phyloP scores from a whole-genome alignment of 192 early-diverging fungal species.

The Martensiomyces pterosporus region DNA sequence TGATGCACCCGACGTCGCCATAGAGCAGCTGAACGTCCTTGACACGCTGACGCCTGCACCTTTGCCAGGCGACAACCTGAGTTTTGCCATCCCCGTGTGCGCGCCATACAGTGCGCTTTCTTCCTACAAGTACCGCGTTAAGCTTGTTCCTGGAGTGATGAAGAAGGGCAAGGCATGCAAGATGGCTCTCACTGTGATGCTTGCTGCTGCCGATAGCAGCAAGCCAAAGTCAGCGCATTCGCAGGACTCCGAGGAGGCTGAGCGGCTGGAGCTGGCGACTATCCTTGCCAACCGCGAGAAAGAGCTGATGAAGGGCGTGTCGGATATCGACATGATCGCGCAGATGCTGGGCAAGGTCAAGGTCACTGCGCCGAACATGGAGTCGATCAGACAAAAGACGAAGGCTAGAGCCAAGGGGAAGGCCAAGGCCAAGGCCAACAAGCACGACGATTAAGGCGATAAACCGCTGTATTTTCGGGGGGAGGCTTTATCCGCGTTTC shows the following conservation, averaged over 20 bases:
- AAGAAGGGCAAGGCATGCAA: conserved; percentile 89
- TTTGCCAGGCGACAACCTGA: conserved; percentile 70
- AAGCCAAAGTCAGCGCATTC: conserved; percentile 10
- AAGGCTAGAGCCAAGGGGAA: conserved; percentile 43
- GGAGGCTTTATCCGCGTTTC: too few species aligned
- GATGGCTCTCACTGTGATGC: conserved; percentile 46
- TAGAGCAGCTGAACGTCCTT: conserved; percentile 57
- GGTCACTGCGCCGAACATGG: conserved; percentile 72
- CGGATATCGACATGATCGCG: conserved; percentile 76
- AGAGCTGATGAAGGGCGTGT: conserved; percentile 76
- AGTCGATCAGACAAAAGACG: conserved; percentile 54
- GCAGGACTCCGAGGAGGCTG: conserved; percentile 22
- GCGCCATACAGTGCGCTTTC: conserved; percentile 84
- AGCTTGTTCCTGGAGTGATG: conserved; percentile 82
- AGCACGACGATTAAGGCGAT: neutral
- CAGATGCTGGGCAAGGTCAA: conserved; percentile 88
- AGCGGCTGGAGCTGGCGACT: conserved; percentile 28
- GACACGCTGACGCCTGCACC: conserved; percentile 83
- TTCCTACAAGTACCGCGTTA: conserved; percentile 92
- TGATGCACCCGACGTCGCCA: conserved; percentile 23
- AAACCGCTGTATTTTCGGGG: too few species aligned
- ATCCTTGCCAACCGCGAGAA: conserved; percentile 58
- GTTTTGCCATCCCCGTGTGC: conserved; percentile 87
- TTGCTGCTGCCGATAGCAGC: conserved; percentile 36
- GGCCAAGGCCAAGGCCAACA: conserved; percentile 28